phyloP scores from a whole-genome alignment of 352 stramenopile species.

The Phytophthora hybrid region DNA sequence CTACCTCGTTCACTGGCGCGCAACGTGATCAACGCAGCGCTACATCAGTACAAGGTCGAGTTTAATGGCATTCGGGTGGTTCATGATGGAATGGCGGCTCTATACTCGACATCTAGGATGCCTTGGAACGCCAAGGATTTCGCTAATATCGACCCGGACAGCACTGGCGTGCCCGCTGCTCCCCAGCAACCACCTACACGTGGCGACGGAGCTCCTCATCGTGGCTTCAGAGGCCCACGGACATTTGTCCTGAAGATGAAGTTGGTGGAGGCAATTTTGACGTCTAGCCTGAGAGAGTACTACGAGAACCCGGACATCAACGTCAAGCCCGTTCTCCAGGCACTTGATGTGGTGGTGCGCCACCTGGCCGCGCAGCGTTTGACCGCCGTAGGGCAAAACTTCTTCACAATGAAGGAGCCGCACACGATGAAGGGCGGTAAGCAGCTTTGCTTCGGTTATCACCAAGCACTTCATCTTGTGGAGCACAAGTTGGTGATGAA shows the following conservation, averaged over 20 bases:
- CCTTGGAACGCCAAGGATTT: constrained; percentile 60
- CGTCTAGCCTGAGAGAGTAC: constrained; percentile 49
- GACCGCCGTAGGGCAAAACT: constrained; percentile 67
- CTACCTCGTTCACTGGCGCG: constrained; percentile 53
- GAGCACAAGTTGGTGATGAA: constrained; percentile 71
- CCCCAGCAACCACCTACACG: constrained; percentile 11
- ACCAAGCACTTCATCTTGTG: constrained; percentile 63
- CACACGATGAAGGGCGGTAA: constrained; percentile 64
- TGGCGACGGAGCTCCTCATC: constrained; percentile 24
- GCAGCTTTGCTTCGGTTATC: constrained; percentile 74
- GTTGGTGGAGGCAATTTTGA: constrained; percentile 59
- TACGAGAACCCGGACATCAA: constrained; percentile 59
- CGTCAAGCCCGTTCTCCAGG: constrained; percentile 64
- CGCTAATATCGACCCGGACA: constrained; percentile 53
- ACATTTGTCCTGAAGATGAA: constrained; percentile 76
- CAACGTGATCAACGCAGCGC: constrained; percentile 59
- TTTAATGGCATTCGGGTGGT: constrained; percentile 59
- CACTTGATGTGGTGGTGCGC: constrained; percentile 67
- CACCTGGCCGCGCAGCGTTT: constrained; percentile 60
- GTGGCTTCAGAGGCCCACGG: constrained; percentile 39
- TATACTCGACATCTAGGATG: constrained; percentile 55
- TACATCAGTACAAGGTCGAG: constrained; percentile 51
- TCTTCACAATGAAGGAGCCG: constrained; percentile 76
- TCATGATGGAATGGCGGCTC: constrained; percentile 55
- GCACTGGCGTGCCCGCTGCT: constrained; percentile 1